Conservation (phyloP, 2,329 filamentous ascomycete species). For the Colletotrichum lupini region DNA sequence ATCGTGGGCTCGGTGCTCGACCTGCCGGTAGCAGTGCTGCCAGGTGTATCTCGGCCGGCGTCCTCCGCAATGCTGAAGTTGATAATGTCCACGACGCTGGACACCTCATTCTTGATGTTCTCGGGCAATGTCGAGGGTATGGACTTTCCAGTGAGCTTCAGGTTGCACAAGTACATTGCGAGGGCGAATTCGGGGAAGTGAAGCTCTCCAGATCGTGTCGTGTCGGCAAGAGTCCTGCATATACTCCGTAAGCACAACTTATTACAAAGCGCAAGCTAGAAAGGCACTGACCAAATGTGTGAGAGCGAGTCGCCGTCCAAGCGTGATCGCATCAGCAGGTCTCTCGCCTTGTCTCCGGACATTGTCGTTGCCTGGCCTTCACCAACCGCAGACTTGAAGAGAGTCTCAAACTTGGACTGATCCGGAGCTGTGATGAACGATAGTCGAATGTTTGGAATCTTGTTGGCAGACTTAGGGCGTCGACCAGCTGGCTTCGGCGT, state of each 20-base stretch:
- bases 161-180: slow-evolving; percentile 97
- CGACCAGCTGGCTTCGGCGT: slow-evolving; percentile 57
- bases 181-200: slow-evolving; percentile 98
- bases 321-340: slow-evolving; percentile 88
- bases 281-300: slow-evolving; percentile 81
- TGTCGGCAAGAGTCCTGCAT: slow-evolving; percentile 87
- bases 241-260: slow-evolving; percentile 37
- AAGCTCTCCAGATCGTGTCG: slow-evolving; percentile 93
- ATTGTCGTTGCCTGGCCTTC: slow-evolving; percentile 81
- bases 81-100: slow-evolving; percentile 99
- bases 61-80: slow-evolving; percentile 92
- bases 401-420: slow-evolving; percentile 95
- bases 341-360: slow-evolving; percentile 91
- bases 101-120: slow-evolving; percentile 93
- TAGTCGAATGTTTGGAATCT: slow-evolving; percentile 92
- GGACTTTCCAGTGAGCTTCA: slow-evolving; percentile 88
- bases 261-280: neutral
- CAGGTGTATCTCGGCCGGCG: slow-evolving; percentile 58
- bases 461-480: slow-evolving; percentile 68
- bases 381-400: slow-evolving; percentile 95
- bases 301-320: slow-evolving; percentile 88
- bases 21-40: slow-evolving; percentile 71
- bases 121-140: slow-evolving; percentile 83
- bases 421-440: slow-evolving; percentile 97
- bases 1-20: slow-evolving; percentile 63